phyloP scores from a whole-genome alignment of 768 basidiomycete species.

The Tylopilus intermedius region DNA sequence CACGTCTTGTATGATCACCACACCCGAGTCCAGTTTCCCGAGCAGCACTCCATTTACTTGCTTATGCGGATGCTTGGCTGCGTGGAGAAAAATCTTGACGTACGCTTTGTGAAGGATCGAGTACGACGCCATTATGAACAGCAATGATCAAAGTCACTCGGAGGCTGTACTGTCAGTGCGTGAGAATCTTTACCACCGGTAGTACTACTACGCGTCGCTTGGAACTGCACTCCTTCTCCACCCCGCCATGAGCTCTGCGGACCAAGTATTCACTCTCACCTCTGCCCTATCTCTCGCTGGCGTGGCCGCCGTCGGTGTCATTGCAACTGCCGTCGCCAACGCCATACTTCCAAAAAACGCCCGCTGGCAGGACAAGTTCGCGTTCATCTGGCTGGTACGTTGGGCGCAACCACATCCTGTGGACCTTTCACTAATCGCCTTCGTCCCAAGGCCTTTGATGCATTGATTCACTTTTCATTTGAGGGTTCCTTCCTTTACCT shows the following conservation, averaged over 20 bases:
- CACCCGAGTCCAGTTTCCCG: conserved; percentile 40
- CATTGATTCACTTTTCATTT: conserved; percentile 70
- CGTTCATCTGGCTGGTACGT: conserved; percentile 77
- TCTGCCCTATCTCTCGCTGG: conserved; percentile 62
- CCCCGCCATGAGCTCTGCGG: conserved; percentile 15
- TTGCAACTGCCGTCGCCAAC: conserved; percentile 52
- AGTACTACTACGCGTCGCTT: not conserved
- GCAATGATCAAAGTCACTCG: not conserved
- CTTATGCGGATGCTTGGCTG: conserved; percentile 71
- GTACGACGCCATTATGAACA: conserved; percentile 37
- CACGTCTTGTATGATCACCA: conserved; percentile 54
- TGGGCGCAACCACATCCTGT: no score
- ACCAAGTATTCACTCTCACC: conserved; percentile 48
- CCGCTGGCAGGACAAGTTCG: conserved; percentile 57
- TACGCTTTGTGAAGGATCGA: conserved; percentile 59
- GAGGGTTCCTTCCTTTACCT: conserved; percentile 80
- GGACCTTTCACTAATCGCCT: not conserved
- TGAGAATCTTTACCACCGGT: not conserved
- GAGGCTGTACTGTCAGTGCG: not conserved
- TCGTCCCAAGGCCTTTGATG: conserved; percentile 62
- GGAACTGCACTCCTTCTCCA: not conserved
- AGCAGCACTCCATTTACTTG: conserved; percentile 78
- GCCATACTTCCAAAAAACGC: conserved; percentile 59
- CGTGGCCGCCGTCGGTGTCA: conserved; percentile 45
- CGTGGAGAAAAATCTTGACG: conserved; percentile 71